phyloP scores from a whole-genome alignment of 352 stramenopile species.

The Phytopythium litorale region DNA sequence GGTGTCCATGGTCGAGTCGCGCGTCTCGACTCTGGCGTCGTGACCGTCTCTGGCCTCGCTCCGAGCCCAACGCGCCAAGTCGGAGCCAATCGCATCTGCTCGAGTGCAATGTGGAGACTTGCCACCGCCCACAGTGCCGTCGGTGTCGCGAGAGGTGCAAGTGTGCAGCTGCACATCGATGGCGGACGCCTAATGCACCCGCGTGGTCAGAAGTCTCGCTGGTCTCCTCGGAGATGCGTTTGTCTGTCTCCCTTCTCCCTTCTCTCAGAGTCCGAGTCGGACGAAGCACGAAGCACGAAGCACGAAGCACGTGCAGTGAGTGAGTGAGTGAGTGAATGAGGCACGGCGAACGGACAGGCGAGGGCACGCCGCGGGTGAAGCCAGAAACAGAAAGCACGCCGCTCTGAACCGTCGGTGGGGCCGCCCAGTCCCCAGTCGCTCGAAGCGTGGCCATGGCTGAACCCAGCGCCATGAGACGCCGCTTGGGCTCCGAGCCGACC shows the following conservation, averaged over 20 bases:
- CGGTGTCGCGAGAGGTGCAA: background rate
- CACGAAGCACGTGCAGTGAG: background rate
- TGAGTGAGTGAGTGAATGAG: background rate
- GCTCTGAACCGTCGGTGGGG: background rate
- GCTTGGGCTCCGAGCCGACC: background rate
- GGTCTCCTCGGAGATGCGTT: background rate
- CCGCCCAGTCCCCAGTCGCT: no score
- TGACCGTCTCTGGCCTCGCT: background rate
- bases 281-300: no score
- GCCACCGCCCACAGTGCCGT: background rate
- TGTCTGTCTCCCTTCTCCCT: no score
- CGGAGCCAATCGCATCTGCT: background rate
- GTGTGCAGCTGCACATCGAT: background rate
- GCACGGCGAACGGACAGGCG: background rate
- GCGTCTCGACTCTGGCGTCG: background rate
- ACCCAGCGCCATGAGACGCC: background rate
- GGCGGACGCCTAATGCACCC: background rate
- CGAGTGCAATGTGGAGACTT: background rate
- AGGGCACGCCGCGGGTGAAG: background rate
- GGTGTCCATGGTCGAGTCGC: background rate
- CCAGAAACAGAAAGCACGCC: background rate
- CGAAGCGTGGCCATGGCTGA: background rate
- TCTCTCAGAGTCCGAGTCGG: no score
- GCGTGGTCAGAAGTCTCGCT: background rate
- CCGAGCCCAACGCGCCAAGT: background rate